A percentile compares a stretch with the other conserved stretches of the same genome.
Conservation (phyloP, 2,329 filamentous ascomycete genomes). For the Ceratocystis albifundus region DNA sequence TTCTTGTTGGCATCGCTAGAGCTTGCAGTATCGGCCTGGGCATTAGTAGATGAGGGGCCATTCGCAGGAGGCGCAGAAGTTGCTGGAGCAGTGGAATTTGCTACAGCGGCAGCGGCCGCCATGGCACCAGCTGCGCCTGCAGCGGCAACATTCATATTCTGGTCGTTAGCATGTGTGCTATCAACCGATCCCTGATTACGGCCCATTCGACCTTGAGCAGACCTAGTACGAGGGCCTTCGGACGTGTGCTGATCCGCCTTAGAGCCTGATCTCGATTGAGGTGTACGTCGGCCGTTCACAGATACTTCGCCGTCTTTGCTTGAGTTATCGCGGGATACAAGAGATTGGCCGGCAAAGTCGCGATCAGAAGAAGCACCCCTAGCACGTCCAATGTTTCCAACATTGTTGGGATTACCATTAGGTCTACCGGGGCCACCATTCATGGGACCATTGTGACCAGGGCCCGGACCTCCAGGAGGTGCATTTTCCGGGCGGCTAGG, state of each 20-base stretch:
- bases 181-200: slow-evolving; percentile 57
- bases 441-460: slow-evolving; percentile 16
- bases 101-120: slow-evolving; percentile 14
- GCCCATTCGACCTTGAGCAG: slow-evolving; percentile 19
- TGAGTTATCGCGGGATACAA: neutral
- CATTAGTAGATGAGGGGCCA: slow-evolving; percentile 13
- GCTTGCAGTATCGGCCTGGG: neutral
- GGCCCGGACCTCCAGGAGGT: slow-evolving; percentile 5
- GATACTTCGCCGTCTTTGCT: neutral
- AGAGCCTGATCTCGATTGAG: slow-evolving; percentile 21
- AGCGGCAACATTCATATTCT: slow-evolving; percentile 36
- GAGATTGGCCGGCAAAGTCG: slow-evolving; percentile 22
- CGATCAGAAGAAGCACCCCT: slow-evolving; percentile 43
- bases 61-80: slow-evolving; percentile 17
- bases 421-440: slow-evolving; percentile 36
- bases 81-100: slow-evolving; percentile 12
- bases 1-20: slow-evolving; percentile 18
- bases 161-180: slow-evolving; percentile 45
- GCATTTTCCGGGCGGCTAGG: slow-evolving; percentile 39
- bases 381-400: slow-evolving; percentile 33
- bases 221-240: slow-evolving; percentile 20
- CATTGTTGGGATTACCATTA: slow-evolving; percentile 40
- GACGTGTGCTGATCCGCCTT: slow-evolving; percentile 18
- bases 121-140: slow-evolving; percentile 32
- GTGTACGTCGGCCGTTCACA: slow-evolving; percentile 19